A percentile compares a stretch with the other conserved stretches of the same genome.
These are phyloP conservation scores for Grammothele lineata DNA, from an alignment of 768 basidiomycete species.

Conservation along the genomic window DNA sequence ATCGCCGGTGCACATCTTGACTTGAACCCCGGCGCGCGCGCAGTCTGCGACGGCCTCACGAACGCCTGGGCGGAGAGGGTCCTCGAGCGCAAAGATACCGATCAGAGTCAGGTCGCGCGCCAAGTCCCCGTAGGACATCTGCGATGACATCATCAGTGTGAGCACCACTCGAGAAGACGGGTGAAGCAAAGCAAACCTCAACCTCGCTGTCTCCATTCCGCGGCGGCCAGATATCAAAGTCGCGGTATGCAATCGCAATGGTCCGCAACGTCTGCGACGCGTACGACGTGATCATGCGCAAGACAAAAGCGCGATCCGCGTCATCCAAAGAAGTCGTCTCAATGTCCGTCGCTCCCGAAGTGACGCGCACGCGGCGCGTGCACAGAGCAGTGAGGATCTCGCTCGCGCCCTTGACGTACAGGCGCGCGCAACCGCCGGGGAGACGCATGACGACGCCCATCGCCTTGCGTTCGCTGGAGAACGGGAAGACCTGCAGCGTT, in stretches of 20 bases:
- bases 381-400: constrained; percentile 87
- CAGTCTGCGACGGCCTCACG: constrained; percentile 85
- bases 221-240: constrained; percentile 86
- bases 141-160: neutral
- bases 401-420: constrained; percentile 89
- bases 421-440: constrained; percentile 49
- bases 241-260: constrained; percentile 89
- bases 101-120: constrained; percentile 76
- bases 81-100: constrained; percentile 91
- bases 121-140: constrained; percentile 69
- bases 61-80: constrained; percentile 89
- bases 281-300: constrained; percentile 93
- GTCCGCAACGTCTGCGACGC: constrained; percentile 94
- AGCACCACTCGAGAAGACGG: too few relatives aligned
- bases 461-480: constrained; percentile 88
- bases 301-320: constrained; percentile 74
- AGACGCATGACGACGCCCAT: constrained; percentile 87
- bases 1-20: constrained; percentile 99
- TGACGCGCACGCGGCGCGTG: constrained; percentile 66
- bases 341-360: constrained; percentile 40
- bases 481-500: constrained; percentile 85
- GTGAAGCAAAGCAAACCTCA: too few relatives aligned
- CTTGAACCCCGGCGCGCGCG: constrained; percentile 79
- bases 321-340: constrained; percentile 48
- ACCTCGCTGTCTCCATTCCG: constrained; percentile 23